Conservation (phyloP, 139 green algal species). For the Haematococcus lacustris region DNA sequence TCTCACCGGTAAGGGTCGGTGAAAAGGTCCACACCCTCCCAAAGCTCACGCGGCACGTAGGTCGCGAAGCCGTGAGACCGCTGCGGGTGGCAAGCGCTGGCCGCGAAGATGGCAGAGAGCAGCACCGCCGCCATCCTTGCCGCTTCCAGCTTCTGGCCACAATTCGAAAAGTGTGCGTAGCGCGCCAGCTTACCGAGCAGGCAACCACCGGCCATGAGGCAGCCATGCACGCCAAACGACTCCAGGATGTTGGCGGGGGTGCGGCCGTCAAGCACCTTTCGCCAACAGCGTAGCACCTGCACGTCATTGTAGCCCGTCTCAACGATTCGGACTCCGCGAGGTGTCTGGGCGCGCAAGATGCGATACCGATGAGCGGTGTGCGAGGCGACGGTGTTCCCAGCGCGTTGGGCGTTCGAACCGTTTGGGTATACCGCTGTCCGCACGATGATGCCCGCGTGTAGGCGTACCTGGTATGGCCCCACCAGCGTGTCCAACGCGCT, state of each 20-base stretch:
- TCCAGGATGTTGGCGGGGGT: slow-evolving; percentile 21
- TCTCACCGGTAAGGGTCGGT: slow-evolving; percentile 22
- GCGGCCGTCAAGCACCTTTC: slow-evolving; percentile 18
- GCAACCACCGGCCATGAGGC: slow-evolving; percentile 40
- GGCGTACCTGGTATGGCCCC: slow-evolving; percentile 54
- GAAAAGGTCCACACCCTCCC: slow-evolving; percentile 27
- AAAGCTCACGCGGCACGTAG: slow-evolving; percentile 21
- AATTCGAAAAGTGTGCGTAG: slow-evolving; percentile 16
- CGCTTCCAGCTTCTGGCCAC: slow-evolving; percentile 28
- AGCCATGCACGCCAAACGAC: slow-evolving; percentile 39
- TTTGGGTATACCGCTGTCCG: neutral
- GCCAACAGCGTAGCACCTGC: slow-evolving; percentile 39
- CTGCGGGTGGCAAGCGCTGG: slow-evolving; percentile 43
- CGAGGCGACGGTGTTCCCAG: no score
- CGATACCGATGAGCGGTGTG: no score
- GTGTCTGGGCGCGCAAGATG: no score
- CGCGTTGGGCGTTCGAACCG: no score
- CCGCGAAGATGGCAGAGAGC: slow-evolving; percentile 32
- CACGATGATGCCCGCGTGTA: no score
- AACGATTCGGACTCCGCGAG: no score
- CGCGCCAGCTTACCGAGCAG: slow-evolving; percentile 53
- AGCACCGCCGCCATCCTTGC: slow-evolving; percentile 30
- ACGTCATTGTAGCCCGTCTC: no score
- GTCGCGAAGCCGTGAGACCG: slow-evolving; percentile 20
- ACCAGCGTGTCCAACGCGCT: slow-evolving; percentile 50